These are phyloP conservation scores for Solanum etuberosum DNA, from an alignment of 257 asterid genomes.

Conservation along the genomic window DNA sequence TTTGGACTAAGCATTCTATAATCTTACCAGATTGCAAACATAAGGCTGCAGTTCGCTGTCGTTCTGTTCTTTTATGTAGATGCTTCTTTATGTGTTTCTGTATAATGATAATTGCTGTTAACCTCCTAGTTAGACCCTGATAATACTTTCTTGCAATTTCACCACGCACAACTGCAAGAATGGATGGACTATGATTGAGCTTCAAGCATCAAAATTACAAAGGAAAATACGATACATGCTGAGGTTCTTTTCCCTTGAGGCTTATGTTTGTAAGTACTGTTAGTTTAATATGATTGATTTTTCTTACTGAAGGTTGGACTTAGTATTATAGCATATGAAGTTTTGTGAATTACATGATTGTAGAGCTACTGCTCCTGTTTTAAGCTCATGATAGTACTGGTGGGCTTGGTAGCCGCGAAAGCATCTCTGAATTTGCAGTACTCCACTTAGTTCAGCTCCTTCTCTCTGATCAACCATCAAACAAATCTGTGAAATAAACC, in stretches of 20 bases:
- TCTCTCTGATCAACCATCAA: slow-evolving; percentile 7
- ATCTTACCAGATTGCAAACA: slow-evolving; percentile 26
- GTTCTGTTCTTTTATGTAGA: neutral
- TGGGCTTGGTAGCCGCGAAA: slow-evolving; percentile 33
- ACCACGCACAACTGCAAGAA: slow-evolving; percentile 55
- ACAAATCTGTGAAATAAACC: slow-evolving; percentile 6
- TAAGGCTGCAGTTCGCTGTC: slow-evolving; percentile 14
- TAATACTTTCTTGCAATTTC: slow-evolving; percentile 35
- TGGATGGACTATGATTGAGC: neutral
- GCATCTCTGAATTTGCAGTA: slow-evolving; percentile 29
- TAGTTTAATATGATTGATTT: neutral
- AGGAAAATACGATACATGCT: neutral
- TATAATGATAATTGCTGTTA: slow-evolving; percentile 21
- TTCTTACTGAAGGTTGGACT: neutral
- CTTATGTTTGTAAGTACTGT: neutral
- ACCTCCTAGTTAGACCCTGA: slow-evolving; percentile 1
- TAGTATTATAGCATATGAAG: neutral
- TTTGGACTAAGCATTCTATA: neutral
- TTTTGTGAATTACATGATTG: slow-evolving; percentile 48
- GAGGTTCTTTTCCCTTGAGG: neutral
- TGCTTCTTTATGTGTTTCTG: slow-evolving; percentile 32
- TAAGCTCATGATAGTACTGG: slow-evolving; percentile 22
- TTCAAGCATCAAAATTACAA: neutral
- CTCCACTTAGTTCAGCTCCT: slow-evolving; percentile 3
- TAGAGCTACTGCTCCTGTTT: slow-evolving; percentile 30